phyloP scores from a whole-genome alignment of 2,329 filamentous ascomycete species.

The Paecilomyces dactylethromorphus region DNA sequence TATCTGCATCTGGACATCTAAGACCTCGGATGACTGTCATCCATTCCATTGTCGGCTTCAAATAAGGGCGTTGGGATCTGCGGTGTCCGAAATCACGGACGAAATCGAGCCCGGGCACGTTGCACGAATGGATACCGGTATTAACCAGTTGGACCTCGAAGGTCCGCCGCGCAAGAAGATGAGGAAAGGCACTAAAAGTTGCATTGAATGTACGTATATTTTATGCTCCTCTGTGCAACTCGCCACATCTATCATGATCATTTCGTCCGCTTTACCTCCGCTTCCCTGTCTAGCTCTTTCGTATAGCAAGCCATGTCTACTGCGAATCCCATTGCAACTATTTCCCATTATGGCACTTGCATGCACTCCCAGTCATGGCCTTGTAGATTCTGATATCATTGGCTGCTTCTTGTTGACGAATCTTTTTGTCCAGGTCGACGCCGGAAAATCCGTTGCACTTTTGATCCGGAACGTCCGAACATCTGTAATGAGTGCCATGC shows the following conservation, averaged over 20 bases:
- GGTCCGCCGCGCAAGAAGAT: slow-evolving; percentile 36
- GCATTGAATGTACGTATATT: slow-evolving; percentile 30
- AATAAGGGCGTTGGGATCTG: neutral
- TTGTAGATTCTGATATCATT: neutral
- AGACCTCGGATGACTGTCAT: too few species aligned
- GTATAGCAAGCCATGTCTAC: neutral
- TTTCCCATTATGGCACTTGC: too few species aligned
- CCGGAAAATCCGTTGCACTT: slow-evolving; percentile 39
- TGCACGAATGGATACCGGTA: slow-evolving; percentile 9
- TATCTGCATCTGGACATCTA: neutral
- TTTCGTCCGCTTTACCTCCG: neutral
- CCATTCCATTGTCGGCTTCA: neutral
- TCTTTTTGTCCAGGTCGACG: slow-evolving; percentile 22
- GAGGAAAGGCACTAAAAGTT: slow-evolving; percentile 39
- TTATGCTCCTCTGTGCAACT: neutral
- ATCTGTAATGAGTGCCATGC: slow-evolving; percentile 36
- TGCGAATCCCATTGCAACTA: neutral
- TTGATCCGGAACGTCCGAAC: slow-evolving; percentile 21
- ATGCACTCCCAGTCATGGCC: neutral
- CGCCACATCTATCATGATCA: neutral
- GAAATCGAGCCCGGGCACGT: neutral
- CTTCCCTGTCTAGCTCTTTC: neutral
- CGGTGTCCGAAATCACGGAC: neutral
- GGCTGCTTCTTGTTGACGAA: neutral
- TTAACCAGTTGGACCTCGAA: slow-evolving; percentile 14